A percentile compares a stretch with the other conserved stretches of the same genome.
These are phyloP conservation scores for Amanita rimosa DNA, from an alignment of 768 basidiomycete genomes.

Conservation along the genomic window DNA sequence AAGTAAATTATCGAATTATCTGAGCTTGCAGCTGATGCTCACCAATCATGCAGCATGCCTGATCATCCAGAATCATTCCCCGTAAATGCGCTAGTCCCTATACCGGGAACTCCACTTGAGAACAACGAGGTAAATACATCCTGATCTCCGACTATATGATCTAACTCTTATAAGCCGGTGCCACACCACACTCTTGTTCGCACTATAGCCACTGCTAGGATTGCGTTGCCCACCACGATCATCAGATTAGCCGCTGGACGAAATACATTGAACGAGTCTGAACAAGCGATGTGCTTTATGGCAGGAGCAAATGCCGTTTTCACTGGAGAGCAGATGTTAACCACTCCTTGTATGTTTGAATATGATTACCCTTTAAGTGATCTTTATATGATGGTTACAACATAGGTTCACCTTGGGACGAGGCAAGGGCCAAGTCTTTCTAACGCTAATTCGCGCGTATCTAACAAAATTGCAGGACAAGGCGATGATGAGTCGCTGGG, in stretches of 20 bases:
- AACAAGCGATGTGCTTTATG: conserved; percentile 98
- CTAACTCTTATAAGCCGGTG: conserved; percentile 45
- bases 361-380: neutral
- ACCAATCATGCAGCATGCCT: conserved; percentile 50
- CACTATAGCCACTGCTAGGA: conserved; percentile 90
- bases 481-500: conserved; percentile 89
- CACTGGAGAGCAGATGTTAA: conserved; percentile 97
- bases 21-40: neutral
- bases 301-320: conserved; percentile 98
- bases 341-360: conserved; percentile 67
- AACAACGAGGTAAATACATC: conserved; percentile 57
- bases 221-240: conserved; percentile 86
- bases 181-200: conserved; percentile 76
- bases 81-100: conserved; percentile 94
- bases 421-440: conserved; percentile 30
- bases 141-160: conserved; percentile 28
- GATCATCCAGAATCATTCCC: conserved; percentile 99
- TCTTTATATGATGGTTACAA: conserved; percentile 3
- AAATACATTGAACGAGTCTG: conserved; percentile 77
- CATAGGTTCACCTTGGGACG: conserved; percentile 88
- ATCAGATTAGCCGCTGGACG: conserved; percentile 93
- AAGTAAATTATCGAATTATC: conserved; percentile 41
- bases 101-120: conserved; percentile 89
- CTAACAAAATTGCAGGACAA: conserved; percentile 51
- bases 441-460: conserved; percentile 6